A percentile compares a stretch with the other conserved stretches of the same genome.
Conservation (phyloP, 495 filamentous ascomycete species). For the Talaromyces adpressus region DNA sequence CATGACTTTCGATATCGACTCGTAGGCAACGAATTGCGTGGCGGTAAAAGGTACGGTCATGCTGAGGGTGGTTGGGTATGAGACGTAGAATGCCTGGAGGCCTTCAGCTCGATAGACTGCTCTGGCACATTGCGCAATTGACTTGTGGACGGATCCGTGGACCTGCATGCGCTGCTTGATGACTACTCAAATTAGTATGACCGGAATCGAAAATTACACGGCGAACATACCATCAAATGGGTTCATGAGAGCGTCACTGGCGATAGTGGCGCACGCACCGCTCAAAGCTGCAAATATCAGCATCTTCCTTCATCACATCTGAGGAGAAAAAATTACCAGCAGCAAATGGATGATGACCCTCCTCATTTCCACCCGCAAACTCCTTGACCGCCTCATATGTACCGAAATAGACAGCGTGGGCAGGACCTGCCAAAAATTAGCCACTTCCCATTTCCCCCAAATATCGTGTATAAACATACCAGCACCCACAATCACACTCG, state of each 20-base stretch:
- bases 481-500: slow-evolving; percentile 91
- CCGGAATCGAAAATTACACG: too few species aligned
- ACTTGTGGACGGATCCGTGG: slow-evolving; percentile 85
- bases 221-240: slow-evolving; percentile 85
- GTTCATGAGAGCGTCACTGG: slow-evolving; percentile 98
- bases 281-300: slow-evolving; percentile 58
- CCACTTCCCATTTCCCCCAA: slow-evolving; percentile 17
- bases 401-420: slow-evolving; percentile 96
- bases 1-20: slow-evolving; percentile 88
- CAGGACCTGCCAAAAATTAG: slow-evolving; percentile 62
- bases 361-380: slow-evolving; percentile 83
- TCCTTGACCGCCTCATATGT: slow-evolving; percentile 98
- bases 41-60: slow-evolving; percentile 99
- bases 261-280: slow-evolving; percentile 90
- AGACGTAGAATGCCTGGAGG: slow-evolving; percentile 90
- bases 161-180: slow-evolving; percentile 99
- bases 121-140: slow-evolving; percentile 74
- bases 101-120: slow-evolving; percentile 85
- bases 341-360: slow-evolving; percentile 87
- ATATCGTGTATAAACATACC: slow-evolving; percentile 44
- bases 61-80: slow-evolving; percentile 93
- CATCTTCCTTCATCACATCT: neutral
- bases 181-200: slow-evolving; percentile 46
- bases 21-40: slow-evolving; percentile 93
- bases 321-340: slow-evolving; percentile 52